Base-by-base conservation (phyloP, 331 rosid genomes). In the Pyracantha coccinea region DNA sequence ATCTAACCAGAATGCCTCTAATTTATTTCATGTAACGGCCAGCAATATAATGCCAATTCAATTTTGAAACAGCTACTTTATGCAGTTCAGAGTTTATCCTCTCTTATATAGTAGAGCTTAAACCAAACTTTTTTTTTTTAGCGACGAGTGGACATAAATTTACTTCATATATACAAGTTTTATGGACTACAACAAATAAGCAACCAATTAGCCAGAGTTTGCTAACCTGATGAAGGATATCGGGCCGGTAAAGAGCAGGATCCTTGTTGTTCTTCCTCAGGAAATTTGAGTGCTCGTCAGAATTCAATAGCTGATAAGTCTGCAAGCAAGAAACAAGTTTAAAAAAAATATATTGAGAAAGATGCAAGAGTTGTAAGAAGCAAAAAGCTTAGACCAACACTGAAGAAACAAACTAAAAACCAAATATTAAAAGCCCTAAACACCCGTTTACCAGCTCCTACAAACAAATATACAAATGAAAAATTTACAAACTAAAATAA, bases 161-260 rank as follows among this genome's bases (percentile, higher is more conserved):
- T 3, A 41, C 17, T 4, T 6, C 23, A 15, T 15, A 60, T 5
- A 24, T 17, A 17, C 1, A 62, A 29, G 0, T 28, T 17, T 27
- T 44, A 63, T 15, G 41, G 44, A 63, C 29, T 16, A 63, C 68
- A 63, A 63, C 9, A 63, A 4, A 63, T 7, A 27, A 8, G 19
- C 14, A 53, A 29, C 74, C 63, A 52, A 52, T 63, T 5, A 50
- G 45, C 13, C 44, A 0, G 13, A 33, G 52, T 59, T 16, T 5
- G 71, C 82, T 76, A 54, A 86, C 90, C 89, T 89, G 97, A 81
- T 91, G 97, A 76, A 85, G 52, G n/a, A 88, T 93, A 70, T 89
- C 97, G 0, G 96, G 94, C 67, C 93, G 82, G 80, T 85, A 91
- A 80, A 85, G 90, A 70, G 79, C 93, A 32, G 98, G 98, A 75